These are phyloP conservation scores for Erodium moschatum DNA, from an alignment of 441 rosid species.

Conservation along the genomic window DNA sequence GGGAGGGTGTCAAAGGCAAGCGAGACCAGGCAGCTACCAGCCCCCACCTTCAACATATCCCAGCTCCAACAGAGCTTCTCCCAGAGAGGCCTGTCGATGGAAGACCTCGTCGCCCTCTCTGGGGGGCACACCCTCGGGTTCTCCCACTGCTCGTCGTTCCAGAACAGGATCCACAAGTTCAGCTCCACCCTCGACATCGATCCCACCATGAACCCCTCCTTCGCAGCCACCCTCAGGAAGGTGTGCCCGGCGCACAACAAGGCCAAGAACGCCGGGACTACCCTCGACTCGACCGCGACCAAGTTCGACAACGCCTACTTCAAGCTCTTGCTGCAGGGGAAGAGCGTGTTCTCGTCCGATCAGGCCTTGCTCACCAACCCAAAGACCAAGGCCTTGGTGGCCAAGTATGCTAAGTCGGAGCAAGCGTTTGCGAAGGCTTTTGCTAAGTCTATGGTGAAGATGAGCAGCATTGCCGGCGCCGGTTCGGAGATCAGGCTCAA, in stretches of 20 bases:
- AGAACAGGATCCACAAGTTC: slow-evolving; percentile 57
- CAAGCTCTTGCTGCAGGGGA: slow-evolving; percentile 46
- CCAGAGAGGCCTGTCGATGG: slow-evolving; percentile 47
- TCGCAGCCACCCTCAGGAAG: slow-evolving; percentile 33
- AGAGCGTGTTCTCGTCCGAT: slow-evolving; percentile 45
- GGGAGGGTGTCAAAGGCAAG: slow-evolving; percentile 53
- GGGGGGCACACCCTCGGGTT: slow-evolving; percentile 71
- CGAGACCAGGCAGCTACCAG: slow-evolving; percentile 53
- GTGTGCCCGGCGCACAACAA: slow-evolving; percentile 44
- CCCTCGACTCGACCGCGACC: slow-evolving; percentile 27
- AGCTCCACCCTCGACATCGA: slow-evolving; percentile 43
- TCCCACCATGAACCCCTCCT: slow-evolving; percentile 42
- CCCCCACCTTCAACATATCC: slow-evolving; percentile 50
- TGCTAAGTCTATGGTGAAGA: slow-evolving; percentile 47
- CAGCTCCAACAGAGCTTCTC: slow-evolving; percentile 48
- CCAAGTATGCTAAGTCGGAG: slow-evolving; percentile 32
- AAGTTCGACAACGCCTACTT: slow-evolving; percentile 44
- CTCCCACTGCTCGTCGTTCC: slow-evolving; percentile 61
- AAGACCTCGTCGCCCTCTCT: slow-evolving; percentile 54
- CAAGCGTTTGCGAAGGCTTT: slow-evolving; percentile 35
- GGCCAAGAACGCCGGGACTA: slow-evolving; percentile 38
- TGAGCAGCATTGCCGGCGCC: slow-evolving; percentile 42
- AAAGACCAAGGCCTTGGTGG: slow-evolving; percentile 33
- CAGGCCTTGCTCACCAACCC: slow-evolving; percentile 36
- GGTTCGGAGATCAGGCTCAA: slow-evolving; percentile 45